Base-by-base conservation (phyloP, 2,329 filamentous ascomycete genomes). In the Pezizomycotina sp. region DNA sequence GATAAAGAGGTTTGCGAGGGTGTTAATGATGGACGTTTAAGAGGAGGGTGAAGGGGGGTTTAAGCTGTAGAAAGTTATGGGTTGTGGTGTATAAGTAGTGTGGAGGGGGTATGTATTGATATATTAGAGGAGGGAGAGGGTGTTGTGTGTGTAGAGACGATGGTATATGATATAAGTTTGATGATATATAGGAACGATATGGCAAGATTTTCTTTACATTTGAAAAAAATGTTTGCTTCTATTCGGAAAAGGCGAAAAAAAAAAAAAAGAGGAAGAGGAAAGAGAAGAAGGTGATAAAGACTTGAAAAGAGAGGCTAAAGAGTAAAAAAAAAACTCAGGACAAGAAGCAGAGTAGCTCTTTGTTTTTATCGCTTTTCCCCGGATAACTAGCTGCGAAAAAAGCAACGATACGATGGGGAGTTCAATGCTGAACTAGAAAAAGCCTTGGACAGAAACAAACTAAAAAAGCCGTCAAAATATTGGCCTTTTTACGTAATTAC, bases 1-100 rank as follows among this genome's bases (percentile, higher is more conserved):
- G 6, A 55, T 89, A 50, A 66, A 68, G 52, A 58, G 61, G 21
- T 48, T 78, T 4, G 72, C 66, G 50, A 60, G 61, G 26, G 58
- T 64, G 47, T 64, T 67, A 20, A 58, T 57, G 27, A 58, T 55
- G 29, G 62, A 60, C 4, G 64, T 65, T 16, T 39, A 34, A 13
- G 29, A 27, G 8, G 24, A 33, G 6, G 36, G 32, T 21, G 41
- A 43, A 27, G n/a, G 32, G 32, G 8, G 8, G 22, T 8, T 24
- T 24, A 8, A n/a, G n/a, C n/a, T 16, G 55, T 26, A 66, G 60
- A 26, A 69, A 67, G 54, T 66, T 73, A 49, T 71, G 75, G 61
- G 60, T 61, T 47, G 66, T 66, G 55, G 53, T 74, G 14, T 61
- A 63, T 49, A 66, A 65, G 56, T 58, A 47, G 59, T 27, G 12